A percentile compares a stretch with the other conserved stretches of the same genome.
Evolutionary conservation across 768 basidiomycete genomes (phyloP).

Genomic region (Kondoa malvinella): DNA sequence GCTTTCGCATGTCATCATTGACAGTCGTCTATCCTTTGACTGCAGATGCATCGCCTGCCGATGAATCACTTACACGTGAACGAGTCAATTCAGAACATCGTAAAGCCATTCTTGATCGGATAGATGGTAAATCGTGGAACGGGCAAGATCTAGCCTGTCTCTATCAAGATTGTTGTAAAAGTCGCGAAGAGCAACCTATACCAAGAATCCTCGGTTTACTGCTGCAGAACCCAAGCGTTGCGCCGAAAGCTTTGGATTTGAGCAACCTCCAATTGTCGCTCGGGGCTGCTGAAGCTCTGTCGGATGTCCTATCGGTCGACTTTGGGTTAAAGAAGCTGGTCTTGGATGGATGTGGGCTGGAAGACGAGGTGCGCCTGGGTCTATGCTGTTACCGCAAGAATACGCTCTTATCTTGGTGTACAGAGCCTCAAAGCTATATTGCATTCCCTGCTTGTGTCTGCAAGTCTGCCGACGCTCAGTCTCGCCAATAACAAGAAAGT

Average conservation of each 20-base stretch:
- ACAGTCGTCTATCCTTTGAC: conserved; percentile 82
- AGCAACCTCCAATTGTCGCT: conserved; percentile 58
- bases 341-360: conserved; percentile 70
- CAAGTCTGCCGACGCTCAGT: conserved; percentile 61
- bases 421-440: conserved; percentile 75
- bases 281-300: conserved; percentile 56
- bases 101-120: conserved; percentile 37
- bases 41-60: conserved; percentile 59
- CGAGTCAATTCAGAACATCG: conserved; percentile 45
- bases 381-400: not conserved
- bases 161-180: conserved; percentile 29
- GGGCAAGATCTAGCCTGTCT: conserved; percentile 61
- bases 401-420: not conserved
- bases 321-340: conserved; percentile 79
- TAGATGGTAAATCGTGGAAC: conserved; percentile 57
- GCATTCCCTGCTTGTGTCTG: conserved; percentile 71
- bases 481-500: conserved; percentile 72
- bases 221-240: conserved; percentile 24
- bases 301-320: conserved; percentile 80
- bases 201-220: conserved; percentile 21
- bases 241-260: conserved; percentile 58
- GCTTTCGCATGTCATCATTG: conserved; percentile 75
- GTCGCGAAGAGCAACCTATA: conserved; percentile 30
- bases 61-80: conserved; percentile 50
- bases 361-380: conserved; percentile 47